Evolutionary conservation across 805 yeast genomes (phyloP).

Genomic region (Saturnispora kantuleensis): DNA sequence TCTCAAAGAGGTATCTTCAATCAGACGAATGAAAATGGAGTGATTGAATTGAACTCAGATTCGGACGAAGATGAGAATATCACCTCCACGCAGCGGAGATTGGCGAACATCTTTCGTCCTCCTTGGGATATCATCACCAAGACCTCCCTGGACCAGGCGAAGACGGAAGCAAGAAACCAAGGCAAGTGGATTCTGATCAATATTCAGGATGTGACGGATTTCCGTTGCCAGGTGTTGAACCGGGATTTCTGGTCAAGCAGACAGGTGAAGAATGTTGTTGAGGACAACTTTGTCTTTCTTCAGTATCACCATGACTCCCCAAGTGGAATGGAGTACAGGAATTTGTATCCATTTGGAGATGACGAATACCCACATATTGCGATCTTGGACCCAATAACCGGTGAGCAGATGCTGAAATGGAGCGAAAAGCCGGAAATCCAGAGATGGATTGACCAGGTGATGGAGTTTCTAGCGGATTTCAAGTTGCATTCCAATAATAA

Average conservation of each 20-base stretch:
- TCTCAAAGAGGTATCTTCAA: slow-evolving; percentile 49
- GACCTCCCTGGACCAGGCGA: slow-evolving; percentile 65
- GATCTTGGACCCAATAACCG: slow-evolving; percentile 89
- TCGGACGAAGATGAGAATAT: slow-evolving; percentile 28
- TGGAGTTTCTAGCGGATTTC: slow-evolving; percentile 56
- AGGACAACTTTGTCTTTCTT: slow-evolving; percentile 64
- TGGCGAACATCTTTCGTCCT: slow-evolving; percentile 81
- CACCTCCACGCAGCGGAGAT: slow-evolving; percentile 46
- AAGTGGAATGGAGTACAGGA: slow-evolving; percentile 59
- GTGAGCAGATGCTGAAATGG: slow-evolving; percentile 81
- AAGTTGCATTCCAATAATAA: slow-evolving; percentile 57
- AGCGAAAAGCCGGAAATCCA: slow-evolving; percentile 51
- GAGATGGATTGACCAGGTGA: slow-evolving; percentile 56
- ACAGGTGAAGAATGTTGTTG: slow-evolving; percentile 53
- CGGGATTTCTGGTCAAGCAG: slow-evolving; percentile 85
- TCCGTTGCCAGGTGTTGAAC: slow-evolving; percentile 81
- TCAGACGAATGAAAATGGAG: slow-evolving; percentile 36
- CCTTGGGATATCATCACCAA: slow-evolving; percentile 83
- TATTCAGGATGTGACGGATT: slow-evolving; percentile 77
- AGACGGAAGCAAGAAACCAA: slow-evolving; percentile 47
- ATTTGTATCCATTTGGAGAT: slow-evolving; percentile 59
- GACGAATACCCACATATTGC: slow-evolving; percentile 78
- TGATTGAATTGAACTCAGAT: slow-evolving; percentile 27
- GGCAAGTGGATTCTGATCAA: slow-evolving; percentile 81
- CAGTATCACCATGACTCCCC: slow-evolving; percentile 77